Percentiles rank a stretch among this genome's conserved stretches.
phyloP scores from a whole-genome alignment of 805 yeast species.

The Barnettozyma pratensis region DNA sequence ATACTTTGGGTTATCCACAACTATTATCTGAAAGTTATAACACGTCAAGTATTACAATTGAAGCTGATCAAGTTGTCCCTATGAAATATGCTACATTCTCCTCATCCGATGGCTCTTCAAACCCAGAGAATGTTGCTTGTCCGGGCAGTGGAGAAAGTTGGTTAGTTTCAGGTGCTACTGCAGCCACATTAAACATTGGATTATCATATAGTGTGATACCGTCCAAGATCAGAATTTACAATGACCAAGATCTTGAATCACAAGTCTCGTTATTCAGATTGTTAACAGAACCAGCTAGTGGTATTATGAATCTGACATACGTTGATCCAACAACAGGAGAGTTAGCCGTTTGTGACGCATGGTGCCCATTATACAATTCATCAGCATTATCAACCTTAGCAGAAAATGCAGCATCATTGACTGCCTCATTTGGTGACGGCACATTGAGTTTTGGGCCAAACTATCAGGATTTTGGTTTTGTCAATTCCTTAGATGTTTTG shows the following conservation, averaged over 20 bases:
- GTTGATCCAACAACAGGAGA: constrained; percentile 65
- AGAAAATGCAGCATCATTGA: constrained; percentile 4
- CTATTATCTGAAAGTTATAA: constrained; percentile 26
- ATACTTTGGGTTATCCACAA: constrained; percentile 33
- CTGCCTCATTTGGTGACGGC: constrained; percentile 3
- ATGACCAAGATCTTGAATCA: constrained; percentile 42
- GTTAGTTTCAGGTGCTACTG: constrained; percentile 40
- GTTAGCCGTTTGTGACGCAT: constrained; percentile 72
- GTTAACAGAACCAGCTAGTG: constrained; percentile 69
- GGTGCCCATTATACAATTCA: constrained; percentile 65
- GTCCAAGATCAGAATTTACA: constrained; percentile 66
- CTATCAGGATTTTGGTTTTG: constrained; percentile 83
- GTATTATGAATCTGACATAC: constrained; percentile 90
- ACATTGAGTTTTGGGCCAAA: constrained; percentile 25
- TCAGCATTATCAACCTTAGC: constrained; percentile 25
- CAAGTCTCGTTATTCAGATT: constrained; percentile 63
- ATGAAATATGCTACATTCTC: constrained; percentile 50
- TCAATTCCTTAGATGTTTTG: constrained; percentile 56
- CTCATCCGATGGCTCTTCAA: constrained; percentile 33
- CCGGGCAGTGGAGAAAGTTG: constrained; percentile 50
- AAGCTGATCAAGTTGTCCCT: constrained; percentile 59
- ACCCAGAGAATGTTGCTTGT: constrained; percentile 35
- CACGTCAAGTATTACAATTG: constrained; percentile 36
- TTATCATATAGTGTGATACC: constrained; percentile 58
- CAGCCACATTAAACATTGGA: constrained; percentile 63